phyloP scores from a whole-genome alignment of 1,284 basidiomycete genomes.

The Boletellus deceptivus region DNA sequence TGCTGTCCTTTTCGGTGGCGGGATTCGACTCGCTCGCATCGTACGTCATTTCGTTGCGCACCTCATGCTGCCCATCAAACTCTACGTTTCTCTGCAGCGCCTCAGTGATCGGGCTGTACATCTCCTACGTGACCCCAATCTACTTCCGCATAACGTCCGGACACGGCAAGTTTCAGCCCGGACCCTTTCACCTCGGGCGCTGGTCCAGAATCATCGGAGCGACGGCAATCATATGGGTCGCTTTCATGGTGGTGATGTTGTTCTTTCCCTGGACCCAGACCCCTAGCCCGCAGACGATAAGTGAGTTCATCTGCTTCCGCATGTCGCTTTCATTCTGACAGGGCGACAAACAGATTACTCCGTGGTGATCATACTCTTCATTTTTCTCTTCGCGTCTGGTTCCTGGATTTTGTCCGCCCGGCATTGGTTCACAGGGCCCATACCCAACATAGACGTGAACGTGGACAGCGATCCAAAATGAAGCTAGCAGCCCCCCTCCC shows the following conservation, averaged over 20 bases:
- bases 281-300: conserved; percentile 49
- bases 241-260: conserved; percentile 56
- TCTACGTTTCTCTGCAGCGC: conserved; percentile 38
- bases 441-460: conserved; percentile 26
- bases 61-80: neutral
- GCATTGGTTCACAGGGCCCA: conserved; percentile 64
- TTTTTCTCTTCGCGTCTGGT: conserved; percentile 56
- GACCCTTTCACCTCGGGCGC: conserved; percentile 55
- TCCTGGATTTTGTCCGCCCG: conserved; percentile 63
- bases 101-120: conserved; percentile 56
- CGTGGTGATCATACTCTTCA: conserved; percentile 56
- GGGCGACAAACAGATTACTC: conserved; percentile 49
- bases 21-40: conserved; percentile 61
- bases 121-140: conserved; percentile 53
- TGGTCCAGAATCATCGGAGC: conserved; percentile 56
- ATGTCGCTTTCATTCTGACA: conserved; percentile 2
- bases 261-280: conserved; percentile 51
- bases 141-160: conserved; percentile 64
- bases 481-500: neutral
- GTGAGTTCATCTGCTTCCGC: conserved; percentile 28
- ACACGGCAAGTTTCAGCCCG: conserved; percentile 49
- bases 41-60: conserved; percentile 34
- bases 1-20: conserved; percentile 59
- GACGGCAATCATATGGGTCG: conserved; percentile 57
- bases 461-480: conserved; percentile 6